Conservation (phyloP, 345 rosid genomes). For the Citrus sinensis region DVS_A1.0 CM039169.1:14331501-14332000, state of each 20-base stretch:
- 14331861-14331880: no score
- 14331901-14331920: no score
- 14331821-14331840: no score
- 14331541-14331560: slow-evolving; percentile 29
- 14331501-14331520: slow-evolving; percentile 33
- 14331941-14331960: no score
- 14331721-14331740: not conserved
- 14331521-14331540: slow-evolving; percentile 67
- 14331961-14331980: no score
- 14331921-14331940: no score
- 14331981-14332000: no score
- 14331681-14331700: not conserved
- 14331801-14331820: no score
- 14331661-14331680: not conserved
- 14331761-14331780: no score
- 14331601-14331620: slow-evolving; percentile 51
- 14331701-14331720: not conserved
- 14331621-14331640: slow-evolving; percentile 42
- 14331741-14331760: not conserved
- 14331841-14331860: no score
- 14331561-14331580: slow-evolving; percentile 23
- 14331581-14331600: slow-evolving; percentile 47
- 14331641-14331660: slow-evolving; percentile 33
- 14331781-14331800: no score
- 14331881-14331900: no score